phyloP scores from a whole-genome alignment of 495 filamentous ascomycete genomes.

The Aspergillus taichungensis region DNA sequence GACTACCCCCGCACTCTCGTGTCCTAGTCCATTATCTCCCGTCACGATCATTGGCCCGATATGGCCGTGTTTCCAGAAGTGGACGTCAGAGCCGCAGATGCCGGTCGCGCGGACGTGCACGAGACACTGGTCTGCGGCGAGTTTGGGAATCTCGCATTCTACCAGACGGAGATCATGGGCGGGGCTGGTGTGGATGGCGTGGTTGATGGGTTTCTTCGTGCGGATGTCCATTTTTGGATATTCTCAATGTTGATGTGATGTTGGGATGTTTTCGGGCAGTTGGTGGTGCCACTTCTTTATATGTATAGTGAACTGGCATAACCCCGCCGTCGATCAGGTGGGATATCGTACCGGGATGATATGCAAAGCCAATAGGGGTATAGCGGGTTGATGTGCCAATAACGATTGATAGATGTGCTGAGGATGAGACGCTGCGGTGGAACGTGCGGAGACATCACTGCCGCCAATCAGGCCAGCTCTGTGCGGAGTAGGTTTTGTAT shows the following conservation, averaged over 20 bases:
- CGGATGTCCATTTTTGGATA: constrained; percentile 9
- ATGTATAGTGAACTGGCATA: too few species aligned
- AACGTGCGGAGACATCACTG: too few species aligned
- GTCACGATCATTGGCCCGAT: constrained; percentile 59
- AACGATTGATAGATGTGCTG: too few species aligned
- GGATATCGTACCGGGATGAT: too few species aligned
- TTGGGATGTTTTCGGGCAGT: too few species aligned
- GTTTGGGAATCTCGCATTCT: constrained; percentile 9
- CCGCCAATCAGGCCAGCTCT: too few species aligned
- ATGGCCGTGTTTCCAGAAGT: constrained; percentile 64
- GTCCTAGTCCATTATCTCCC: constrained; percentile 55
- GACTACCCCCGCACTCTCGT: constrained; percentile 60
- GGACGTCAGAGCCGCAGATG: constrained; percentile 50
- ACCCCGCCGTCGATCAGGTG: too few species aligned
- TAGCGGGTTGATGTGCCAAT: too few species aligned
- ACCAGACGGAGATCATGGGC: constrained; percentile 12
- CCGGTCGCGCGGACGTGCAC: constrained; percentile 36
- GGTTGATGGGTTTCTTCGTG: constrained; percentile 9
- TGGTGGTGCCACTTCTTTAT: too few species aligned
- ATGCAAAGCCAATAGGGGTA: too few species aligned
- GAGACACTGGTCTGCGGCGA: constrained; percentile 24
- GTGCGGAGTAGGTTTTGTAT: too few species aligned
- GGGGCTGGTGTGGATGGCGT: constrained; percentile 15
- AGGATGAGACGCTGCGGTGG: too few species aligned
- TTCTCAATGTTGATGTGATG: background rate